A percentile compares a stretch with the other conserved stretches of the same genome.
Conservation (phyloP, 495 filamentous ascomycete species). For the Glarea lozoyensis region DNA sequence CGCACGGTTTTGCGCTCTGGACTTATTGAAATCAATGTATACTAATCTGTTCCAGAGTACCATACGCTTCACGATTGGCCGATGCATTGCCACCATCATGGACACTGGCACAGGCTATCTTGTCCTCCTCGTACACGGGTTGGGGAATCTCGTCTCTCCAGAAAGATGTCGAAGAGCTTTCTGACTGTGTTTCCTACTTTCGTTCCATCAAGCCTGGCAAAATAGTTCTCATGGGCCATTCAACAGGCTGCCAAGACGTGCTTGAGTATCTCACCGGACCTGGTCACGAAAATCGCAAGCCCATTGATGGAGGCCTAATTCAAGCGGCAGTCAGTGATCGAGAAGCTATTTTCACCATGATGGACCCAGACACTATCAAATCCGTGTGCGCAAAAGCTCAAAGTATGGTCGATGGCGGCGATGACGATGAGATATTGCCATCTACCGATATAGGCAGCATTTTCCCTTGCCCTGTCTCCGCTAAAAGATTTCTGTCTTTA, state of each 20-base stretch:
- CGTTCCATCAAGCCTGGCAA: conserved; percentile 36
- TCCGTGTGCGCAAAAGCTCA: conserved; percentile 43
- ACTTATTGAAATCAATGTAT: too few species aligned
- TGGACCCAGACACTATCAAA: conserved; percentile 36
- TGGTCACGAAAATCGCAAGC: conserved; percentile 25
- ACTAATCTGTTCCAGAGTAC: too few species aligned
- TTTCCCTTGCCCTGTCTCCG: conserved; percentile 51
- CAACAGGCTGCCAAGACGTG: conserved; percentile 77
- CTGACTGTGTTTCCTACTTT: conserved; percentile 63
- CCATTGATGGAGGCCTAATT: conserved; percentile 70
- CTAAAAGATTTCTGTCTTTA: conserved; percentile 60
- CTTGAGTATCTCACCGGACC: conserved; percentile 57
- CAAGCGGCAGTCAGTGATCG: conserved; percentile 78
- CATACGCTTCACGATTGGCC: conserved; percentile 49
- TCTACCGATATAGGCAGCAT: conserved; percentile 37
- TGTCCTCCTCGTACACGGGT: conserved; percentile 57
- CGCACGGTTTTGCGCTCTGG: too few species aligned
- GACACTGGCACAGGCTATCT: conserved; percentile 51
- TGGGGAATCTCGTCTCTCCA: conserved; percentile 64
- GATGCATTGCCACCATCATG: conserved; percentile 51
- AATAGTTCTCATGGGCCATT: conserved; percentile 84
- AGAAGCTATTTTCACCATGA: conserved; percentile 43
- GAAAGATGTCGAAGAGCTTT: conserved; percentile 66
- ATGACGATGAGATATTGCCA: conserved; percentile 49
- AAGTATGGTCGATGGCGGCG: conserved; percentile 41